These are phyloP conservation scores for Diversispora eburnea DNA, from an alignment of 192 early-diverging fungal species.

Conservation along the genomic window DNA sequence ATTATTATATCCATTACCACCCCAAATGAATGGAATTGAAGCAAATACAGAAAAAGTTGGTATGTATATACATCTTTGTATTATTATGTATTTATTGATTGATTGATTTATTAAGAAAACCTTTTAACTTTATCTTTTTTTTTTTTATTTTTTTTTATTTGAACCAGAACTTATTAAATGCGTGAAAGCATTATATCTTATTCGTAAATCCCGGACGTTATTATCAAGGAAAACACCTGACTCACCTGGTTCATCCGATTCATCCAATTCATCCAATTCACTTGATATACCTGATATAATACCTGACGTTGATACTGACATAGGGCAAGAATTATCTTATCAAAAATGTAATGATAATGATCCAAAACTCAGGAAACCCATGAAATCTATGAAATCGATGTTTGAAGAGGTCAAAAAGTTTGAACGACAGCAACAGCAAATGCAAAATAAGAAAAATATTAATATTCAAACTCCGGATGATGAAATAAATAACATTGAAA, in stretches of 20 bases:
- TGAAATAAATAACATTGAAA: neutral
- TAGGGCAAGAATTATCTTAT: neutral
- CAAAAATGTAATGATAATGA: too few relatives aligned
- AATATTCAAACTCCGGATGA: neutral
- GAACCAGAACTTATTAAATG: neutral
- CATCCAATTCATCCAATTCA: neutral
- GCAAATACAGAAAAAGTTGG: neutral
- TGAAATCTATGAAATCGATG: too few relatives aligned
- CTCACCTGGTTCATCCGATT: too few relatives aligned
- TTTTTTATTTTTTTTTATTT: constrained; percentile 10
- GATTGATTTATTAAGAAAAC: neutral
- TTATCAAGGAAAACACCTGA: constrained; percentile 1
- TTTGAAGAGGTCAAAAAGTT: neutral
- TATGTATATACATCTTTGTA: neutral
- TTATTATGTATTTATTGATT: neutral
- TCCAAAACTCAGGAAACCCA: too few relatives aligned
- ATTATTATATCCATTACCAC: constrained; percentile 17
- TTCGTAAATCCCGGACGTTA: constrained; percentile 12
- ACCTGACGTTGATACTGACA: neutral
- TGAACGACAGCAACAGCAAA: neutral
- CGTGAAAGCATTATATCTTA: constrained; percentile 7
- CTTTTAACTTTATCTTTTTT: neutral
- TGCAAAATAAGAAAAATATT: neutral
- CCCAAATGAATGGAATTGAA: neutral
- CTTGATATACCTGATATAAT: neutral